These are phyloP conservation scores for Serendipita vermifera DNA, from an alignment of 768 basidiomycete genomes.

Conservation along the genomic window DNA sequence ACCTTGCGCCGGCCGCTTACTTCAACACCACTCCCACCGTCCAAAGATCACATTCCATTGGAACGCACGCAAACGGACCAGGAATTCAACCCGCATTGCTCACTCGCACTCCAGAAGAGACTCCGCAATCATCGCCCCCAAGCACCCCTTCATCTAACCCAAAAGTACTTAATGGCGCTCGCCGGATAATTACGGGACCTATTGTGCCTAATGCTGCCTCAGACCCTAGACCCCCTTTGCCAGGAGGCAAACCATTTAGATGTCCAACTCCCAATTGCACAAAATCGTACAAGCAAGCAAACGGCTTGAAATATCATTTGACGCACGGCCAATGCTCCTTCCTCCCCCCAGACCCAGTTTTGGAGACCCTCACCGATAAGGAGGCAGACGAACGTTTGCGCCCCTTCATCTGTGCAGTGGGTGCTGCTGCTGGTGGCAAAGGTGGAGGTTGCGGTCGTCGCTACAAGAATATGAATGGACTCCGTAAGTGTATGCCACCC, in stretches of 20 bases:
- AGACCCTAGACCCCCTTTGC: slow-evolving; percentile 4
- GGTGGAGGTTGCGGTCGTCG: slow-evolving; percentile 39
- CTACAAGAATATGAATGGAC: slow-evolving; percentile 98
- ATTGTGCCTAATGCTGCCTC: slow-evolving; percentile 5
- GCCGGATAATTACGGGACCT: background rate
- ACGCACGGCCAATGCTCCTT: slow-evolving; percentile 90
- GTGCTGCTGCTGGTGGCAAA: slow-evolving; percentile 43
- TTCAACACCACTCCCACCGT: background rate
- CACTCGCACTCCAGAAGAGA: slow-evolving; percentile 6
- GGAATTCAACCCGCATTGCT: slow-evolving; percentile 5
- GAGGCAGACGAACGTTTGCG: slow-evolving; percentile 74
- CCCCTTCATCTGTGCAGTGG: slow-evolving; percentile 83
- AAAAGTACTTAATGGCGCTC: background rate
- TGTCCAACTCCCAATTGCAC: slow-evolving; percentile 94
- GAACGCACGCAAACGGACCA: slow-evolving; percentile 1
- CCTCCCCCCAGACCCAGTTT: slow-evolving; percentile 67
- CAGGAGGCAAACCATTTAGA: slow-evolving; percentile 20
- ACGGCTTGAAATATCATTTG: slow-evolving; percentile 89
- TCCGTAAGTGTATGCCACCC: slow-evolving; percentile 32
- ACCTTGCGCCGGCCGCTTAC: slow-evolving; percentile 4
- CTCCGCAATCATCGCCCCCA: slow-evolving; percentile 8
- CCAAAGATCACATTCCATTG: slow-evolving; percentile 2
- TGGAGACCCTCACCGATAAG: slow-evolving; percentile 40
- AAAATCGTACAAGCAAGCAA: slow-evolving; percentile 93
- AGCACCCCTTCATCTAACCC: background rate